Base-by-base conservation (phyloP, 345 rosid genomes). In the Bruguiera parviflora region DNA sequence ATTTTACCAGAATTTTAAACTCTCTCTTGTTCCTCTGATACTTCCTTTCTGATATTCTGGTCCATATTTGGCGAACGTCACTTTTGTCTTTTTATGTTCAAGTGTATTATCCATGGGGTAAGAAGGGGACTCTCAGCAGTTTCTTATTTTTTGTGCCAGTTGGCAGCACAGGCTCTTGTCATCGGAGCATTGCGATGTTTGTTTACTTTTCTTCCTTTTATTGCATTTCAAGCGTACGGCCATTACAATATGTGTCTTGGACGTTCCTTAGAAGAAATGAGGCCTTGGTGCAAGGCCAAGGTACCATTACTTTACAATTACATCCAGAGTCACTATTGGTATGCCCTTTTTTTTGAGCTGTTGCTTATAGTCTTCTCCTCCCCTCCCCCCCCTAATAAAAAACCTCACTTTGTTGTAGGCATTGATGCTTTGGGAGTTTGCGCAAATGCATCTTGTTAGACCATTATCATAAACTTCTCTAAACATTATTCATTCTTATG, bases 271-370 rank as follows among this genome's bases (percentile, higher is more conserved):
- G 89, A 87, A 58, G 83, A 86, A 71, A 25, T 68, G 78, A 83
- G 93, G 77, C 97, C 97, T 58, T 94, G 98, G 98, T 94, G 98
- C 81, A 87, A 81, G 71, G 84, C 82, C 72, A 88, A 75, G 72
- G 52, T 94, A 77, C 97, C 98, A 32, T 71, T 90, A 73, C 62
- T 87, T 47, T 94, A 94, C 83, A 92, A 77, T 82, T 89, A 84
- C 74, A 85, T 95, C 68, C 99, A 95, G 64, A 86, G 85, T 80
- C 92, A 84, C 77, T 94, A 94, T 66, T 92, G 99, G 97, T 94
- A 86, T 63, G 76, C 64, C 53, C 58, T n/a, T 1, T 22, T 22
- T 71, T 32, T 66, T 65, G 60, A 21, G 28, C 74, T 63, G 25
- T 59, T 59, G 24, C 47, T 65, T 9, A 62, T 72, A 2, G 29